Conservation (phyloP, 1,284 basidiomycete genomes). For the Boletus chippewaensis region DNA sequence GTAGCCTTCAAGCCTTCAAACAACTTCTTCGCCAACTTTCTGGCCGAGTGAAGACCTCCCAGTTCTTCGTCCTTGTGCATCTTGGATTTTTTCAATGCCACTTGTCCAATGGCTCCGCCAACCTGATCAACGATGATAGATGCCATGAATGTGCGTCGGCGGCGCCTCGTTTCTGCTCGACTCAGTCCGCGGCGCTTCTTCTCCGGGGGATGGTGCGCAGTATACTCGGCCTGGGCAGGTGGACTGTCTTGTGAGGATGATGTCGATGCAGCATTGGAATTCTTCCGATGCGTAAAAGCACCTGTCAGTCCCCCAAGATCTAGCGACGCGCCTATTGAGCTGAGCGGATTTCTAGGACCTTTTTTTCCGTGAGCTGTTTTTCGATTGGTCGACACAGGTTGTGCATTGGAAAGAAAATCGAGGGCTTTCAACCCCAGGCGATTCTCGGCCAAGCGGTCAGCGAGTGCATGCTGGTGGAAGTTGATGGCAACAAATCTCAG, state of each 20-base stretch:
- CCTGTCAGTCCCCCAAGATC: constrained; percentile 27
- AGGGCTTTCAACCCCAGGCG: constrained; percentile 60
- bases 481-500: constrained; percentile 72
- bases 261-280: constrained; percentile 9
- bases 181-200: constrained; percentile 18
- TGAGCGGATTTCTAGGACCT: constrained; percentile 30
- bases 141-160: constrained; percentile 48
- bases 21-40: constrained; percentile 66
- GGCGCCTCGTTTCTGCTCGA: constrained; percentile 37
- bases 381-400: constrained; percentile 34
- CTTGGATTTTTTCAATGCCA: constrained; percentile 61
- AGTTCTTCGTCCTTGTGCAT: constrained; percentile 52
- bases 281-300: constrained; percentile 27
- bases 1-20: constrained; percentile 63
- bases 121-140: constrained; percentile 67
- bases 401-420: constrained; percentile 62
- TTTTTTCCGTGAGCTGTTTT: constrained; percentile 33
- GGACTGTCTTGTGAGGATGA: constrained; percentile 6
- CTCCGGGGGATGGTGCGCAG: constrained; percentile 15
- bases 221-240: constrained; percentile 16
- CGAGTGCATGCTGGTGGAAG: constrained; percentile 68
- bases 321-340: constrained; percentile 29
- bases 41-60: constrained; percentile 60
- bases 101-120: constrained; percentile 57
- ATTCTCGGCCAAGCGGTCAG: constrained; percentile 66